phyloP scores from a whole-genome alignment of 2,329 filamentous ascomycete species.

The Biscogniauxia mediterranea region DNA sequence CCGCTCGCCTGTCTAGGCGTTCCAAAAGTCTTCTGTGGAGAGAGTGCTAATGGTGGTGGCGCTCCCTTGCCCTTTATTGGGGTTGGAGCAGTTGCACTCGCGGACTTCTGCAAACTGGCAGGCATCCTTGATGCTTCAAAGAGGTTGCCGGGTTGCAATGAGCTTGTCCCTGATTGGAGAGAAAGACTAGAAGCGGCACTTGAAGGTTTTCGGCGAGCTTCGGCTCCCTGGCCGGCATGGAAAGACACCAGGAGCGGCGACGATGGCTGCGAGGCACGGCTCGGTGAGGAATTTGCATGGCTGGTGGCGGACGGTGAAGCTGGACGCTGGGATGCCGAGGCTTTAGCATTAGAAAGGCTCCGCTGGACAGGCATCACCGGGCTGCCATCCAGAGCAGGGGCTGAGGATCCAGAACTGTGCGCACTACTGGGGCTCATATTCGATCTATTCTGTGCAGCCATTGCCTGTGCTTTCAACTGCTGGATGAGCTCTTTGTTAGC shows the following conservation, averaged over 20 bases:
- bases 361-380: slow-evolving; percentile 80
- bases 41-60: slow-evolving; percentile 50
- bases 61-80: slow-evolving; percentile 55
- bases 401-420: slow-evolving; percentile 54
- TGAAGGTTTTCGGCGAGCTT: slow-evolving; percentile 83
- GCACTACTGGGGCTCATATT: slow-evolving; percentile 44
- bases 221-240: slow-evolving; percentile 76
- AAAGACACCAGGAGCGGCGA: slow-evolving; percentile 97
- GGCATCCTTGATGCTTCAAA: slow-evolving; percentile 69
- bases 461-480: slow-evolving; percentile 86
- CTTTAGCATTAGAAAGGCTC: slow-evolving; percentile 79
- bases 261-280: slow-evolving; percentile 72
- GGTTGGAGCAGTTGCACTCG: slow-evolving; percentile 53
- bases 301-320: slow-evolving; percentile 81
- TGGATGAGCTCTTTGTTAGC: slow-evolving; percentile 99
- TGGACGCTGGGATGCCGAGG: slow-evolving; percentile 62
- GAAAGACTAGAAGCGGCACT: slow-evolving; percentile 83
- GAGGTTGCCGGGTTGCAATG: slow-evolving; percentile 67
- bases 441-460: slow-evolving; percentile 63
- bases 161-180: slow-evolving; percentile 65
- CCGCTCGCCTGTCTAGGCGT: slow-evolving; percentile 62
- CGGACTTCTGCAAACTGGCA: slow-evolving; percentile 59
- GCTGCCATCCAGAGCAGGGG: slow-evolving; percentile 76
- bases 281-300: slow-evolving; percentile 84
- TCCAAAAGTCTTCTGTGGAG: slow-evolving; percentile 61